Evolutionary conservation across 345 rosid genomes (phyloP), one percentile per base, ranked within the genome.

Genomic region (Nephelium lappaceum): DNA sequence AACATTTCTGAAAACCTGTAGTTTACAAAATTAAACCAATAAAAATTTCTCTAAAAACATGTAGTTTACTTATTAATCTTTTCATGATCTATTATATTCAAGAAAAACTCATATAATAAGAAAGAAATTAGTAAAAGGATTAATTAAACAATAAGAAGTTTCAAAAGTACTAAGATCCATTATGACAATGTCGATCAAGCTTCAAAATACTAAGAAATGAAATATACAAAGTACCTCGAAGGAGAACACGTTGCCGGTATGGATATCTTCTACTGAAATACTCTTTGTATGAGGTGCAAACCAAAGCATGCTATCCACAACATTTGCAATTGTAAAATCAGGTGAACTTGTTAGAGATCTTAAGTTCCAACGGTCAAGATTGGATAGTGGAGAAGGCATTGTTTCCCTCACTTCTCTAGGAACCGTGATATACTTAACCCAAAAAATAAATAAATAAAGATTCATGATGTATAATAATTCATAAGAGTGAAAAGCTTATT

Each of bases 301-400:
- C 70, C 70, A 67, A 36, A 67, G 70, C 47, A 67, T 16, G 11
- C 70, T 1, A 39, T 67, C 71, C 45, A 66, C 23, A 36, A 66
- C n/a, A 15, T 66, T 8, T 66, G 43, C 21, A 66, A 66, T 65
- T 36, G 16, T 23, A 62, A 53, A 53, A 53, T 5, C 58, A 53
- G 8, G 11, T 60, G 14, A 11, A 8, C 27, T 60, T 8, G 16
- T 4, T 51, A 5, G 3, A 19, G 11, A 60, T 7, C 4, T 6
- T n/a, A 23, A 7, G 27, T 60, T 62, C 58, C 60, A 31, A 65
- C 3, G 57, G 8, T 38, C 19, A 12, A 31, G 10, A 67, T 4
- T 27, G 1, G 23, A 12, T 18, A 51, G 18, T 3, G 74, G 74
- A 27, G 62, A 31, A 25, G 27, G 64, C 3, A 3, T 19, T 8